A percentile compares a stretch with the other conserved stretches of the same genome.
phyloP scores from a whole-genome alignment of 768 basidiomycete species.

The Auricularia sp. region DNA sequence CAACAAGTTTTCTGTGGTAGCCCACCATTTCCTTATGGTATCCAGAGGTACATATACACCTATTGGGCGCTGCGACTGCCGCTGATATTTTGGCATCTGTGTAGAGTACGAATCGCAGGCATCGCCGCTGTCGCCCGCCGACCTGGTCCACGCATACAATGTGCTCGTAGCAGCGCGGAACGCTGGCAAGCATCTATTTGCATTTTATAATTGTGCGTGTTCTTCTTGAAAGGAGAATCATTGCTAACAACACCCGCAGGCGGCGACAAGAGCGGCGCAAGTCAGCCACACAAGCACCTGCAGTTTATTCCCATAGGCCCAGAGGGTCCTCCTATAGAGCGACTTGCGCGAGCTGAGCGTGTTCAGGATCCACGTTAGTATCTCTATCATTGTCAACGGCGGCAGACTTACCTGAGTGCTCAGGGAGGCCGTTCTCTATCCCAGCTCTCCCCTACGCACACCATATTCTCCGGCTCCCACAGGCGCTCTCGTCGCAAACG shows the following conservation, averaged over 20 bases:
- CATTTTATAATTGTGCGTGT: slow-evolving; percentile 81
- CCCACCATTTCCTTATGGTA: slow-evolving; percentile 77
- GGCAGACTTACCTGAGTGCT: not conserved
- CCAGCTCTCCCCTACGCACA: slow-evolving; percentile 67
- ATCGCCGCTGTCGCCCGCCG: slow-evolving; percentile 66
- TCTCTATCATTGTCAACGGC: slow-evolving; percentile 1
- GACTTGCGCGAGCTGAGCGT: slow-evolving; percentile 43
- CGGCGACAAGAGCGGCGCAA: slow-evolving; percentile 72
- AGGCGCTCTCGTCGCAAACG: slow-evolving; percentile 24
- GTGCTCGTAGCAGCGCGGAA: slow-evolving; percentile 60
- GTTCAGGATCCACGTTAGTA: slow-evolving; percentile 48
- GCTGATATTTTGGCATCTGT: not conserved
- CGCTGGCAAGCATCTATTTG: slow-evolving; percentile 51
- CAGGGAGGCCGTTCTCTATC: slow-evolving; percentile 68
- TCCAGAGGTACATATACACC: slow-evolving; percentile 52
- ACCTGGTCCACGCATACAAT: slow-evolving; percentile 68
- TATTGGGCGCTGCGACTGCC: not conserved
- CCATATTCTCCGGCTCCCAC: slow-evolving; percentile 56
- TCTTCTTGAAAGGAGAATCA: no score
- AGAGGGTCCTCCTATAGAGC: slow-evolving; percentile 69
- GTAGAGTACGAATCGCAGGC: slow-evolving; percentile 69
- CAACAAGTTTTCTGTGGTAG: slow-evolving; percentile 80
- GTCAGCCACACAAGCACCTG: slow-evolving; percentile 86
- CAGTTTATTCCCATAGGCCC: slow-evolving; percentile 63
- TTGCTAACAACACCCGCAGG: slow-evolving; percentile 30